phyloP scores from a whole-genome alignment of 1,284 basidiomycete genomes.

The Naganishia sp. region DNA sequence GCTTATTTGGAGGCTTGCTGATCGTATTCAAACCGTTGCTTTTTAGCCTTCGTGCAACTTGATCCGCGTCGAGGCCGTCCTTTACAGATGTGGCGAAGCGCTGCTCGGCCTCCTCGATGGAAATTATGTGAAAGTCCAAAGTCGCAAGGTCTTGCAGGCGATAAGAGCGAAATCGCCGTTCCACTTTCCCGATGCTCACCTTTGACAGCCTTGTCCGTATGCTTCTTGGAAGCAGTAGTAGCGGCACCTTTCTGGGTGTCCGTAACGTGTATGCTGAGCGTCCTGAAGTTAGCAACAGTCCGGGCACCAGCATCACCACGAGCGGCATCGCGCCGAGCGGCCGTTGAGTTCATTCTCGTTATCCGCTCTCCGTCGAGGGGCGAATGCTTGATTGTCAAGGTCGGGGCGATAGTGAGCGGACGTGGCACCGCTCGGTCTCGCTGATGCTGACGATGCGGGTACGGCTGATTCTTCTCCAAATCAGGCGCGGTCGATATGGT shows the following conservation, averaged over 20 bases:
- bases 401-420: constrained; percentile 1
- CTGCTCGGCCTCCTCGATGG: constrained; percentile 57
- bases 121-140: constrained; percentile 62
- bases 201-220: constrained; percentile 26
- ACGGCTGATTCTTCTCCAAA: constrained; percentile 15
- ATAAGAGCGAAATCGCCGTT: background rate
- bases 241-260: constrained; percentile 39
- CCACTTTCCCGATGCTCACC: background rate
- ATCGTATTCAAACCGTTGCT: constrained; percentile 55
- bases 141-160: constrained; percentile 16
- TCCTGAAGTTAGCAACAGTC: constrained; percentile 37
- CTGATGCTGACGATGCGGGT: constrained; percentile 14
- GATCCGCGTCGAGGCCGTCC: constrained; percentile 59
- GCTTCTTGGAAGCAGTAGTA: background rate
- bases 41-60: constrained; percentile 57
- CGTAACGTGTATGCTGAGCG: constrained; percentile 49
- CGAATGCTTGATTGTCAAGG: constrained; percentile 15
- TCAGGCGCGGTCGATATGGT: background rate
- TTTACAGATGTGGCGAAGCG: constrained; percentile 58
- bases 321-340: constrained; percentile 8
- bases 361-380: background rate
- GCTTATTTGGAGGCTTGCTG: constrained; percentile 51
- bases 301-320: constrained; percentile 20
- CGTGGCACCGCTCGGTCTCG: background rate
- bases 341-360: constrained; percentile 2